Evolutionary conservation across 2,329 filamentous ascomycete genomes (phyloP), one percentile per base, ranked within the genome.

Genomic region (Neocucurbitaria cava): DNA sequence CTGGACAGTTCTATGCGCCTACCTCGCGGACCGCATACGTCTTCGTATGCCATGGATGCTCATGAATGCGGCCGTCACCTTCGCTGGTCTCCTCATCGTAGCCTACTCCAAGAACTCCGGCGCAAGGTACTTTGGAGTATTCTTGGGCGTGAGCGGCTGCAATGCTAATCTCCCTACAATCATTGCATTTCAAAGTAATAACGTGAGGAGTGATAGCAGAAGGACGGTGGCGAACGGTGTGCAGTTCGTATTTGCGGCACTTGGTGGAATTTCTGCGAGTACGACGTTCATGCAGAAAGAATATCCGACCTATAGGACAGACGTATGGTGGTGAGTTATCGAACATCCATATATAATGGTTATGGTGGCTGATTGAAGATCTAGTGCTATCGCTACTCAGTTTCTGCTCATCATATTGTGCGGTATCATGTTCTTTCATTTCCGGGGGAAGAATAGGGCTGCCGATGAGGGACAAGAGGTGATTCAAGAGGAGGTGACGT

Each of bases 281-380:
- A 70, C 64, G 13, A 71, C 68, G 0, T 73, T 73, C 46, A 70
- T 66, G 64, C 68, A 72, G 53, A 63, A 66, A 46, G 68, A 71
- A 41, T 69, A 65, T 47, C 64, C 64, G 15, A 64, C 45, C 5
- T 72, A 74, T 51, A 43, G 56, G 13, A 70, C 65, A 1, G 67
- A 70, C 3, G 62, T 71, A 3, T 71, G 66, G 69, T 70, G 63
- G 36, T 40, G 26, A 18, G 17, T 52, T 45, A 38, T 28, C 3
- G 4, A n/a, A 35, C 15, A 13, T 52, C 43, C 9, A 1, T 33
- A 15, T 20, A 9, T 4, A 3, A 10, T 40, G 36, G 8, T 11
- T 5, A 23, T 9, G 3, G 3, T 40, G 21, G 17, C 9, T 15
- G 5, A 23, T 15, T n/a, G 13, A 13, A 6, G 21, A 21, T 20